Percentiles rank a stretch among this genome's conserved stretches.
Conservation (phyloP, 2,329 filamentous ascomycete species). For the Raffaelea ambrosiae region DNA sequence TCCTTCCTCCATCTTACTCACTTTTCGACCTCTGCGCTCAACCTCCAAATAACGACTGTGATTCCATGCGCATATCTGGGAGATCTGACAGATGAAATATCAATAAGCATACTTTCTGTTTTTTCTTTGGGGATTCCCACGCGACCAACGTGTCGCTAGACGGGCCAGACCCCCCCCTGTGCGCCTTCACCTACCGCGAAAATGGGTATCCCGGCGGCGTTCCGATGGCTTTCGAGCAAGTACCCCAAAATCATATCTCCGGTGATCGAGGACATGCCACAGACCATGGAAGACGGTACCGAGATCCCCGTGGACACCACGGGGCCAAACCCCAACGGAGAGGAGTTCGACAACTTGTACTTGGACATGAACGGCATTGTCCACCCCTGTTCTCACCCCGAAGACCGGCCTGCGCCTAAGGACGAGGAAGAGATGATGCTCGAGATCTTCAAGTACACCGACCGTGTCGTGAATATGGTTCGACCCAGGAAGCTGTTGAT, state of each 20-base stretch:
- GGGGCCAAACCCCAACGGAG: constrained; percentile 85
- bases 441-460: constrained; percentile 97
- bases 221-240: constrained; percentile 93
- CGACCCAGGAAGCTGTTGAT: constrained; percentile 90
- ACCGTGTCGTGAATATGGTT: constrained; percentile 97
- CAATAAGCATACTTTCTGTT: too few species aligned
- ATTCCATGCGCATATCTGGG: too few species aligned
- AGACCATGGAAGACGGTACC: constrained; percentile 71
- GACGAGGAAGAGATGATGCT: constrained; percentile 99
- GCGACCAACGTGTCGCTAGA: too few species aligned
- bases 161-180: too few species aligned
- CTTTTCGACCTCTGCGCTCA: too few species aligned
- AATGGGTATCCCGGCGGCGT: constrained; percentile 93
- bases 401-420: constrained; percentile 81
- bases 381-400: constrained; percentile 95
- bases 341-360: constrained; percentile 97
- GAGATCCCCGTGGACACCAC: constrained; percentile 79
- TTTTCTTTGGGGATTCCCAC: too few species aligned
- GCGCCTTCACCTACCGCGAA: too few species aligned
- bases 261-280: constrained; percentile 77
- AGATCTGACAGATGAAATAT: too few species aligned
- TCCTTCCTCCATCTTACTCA: too few species aligned
- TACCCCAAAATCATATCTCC: constrained; percentile 95
- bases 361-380: constrained; percentile 99
- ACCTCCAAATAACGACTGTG: too few species aligned